Percentiles rank a stretch among this genome's conserved stretches.
These are phyloP conservation scores for Manihot esculenta DNA, from an alignment of 441 rosid species.

Conservation along the genomic window DNA sequence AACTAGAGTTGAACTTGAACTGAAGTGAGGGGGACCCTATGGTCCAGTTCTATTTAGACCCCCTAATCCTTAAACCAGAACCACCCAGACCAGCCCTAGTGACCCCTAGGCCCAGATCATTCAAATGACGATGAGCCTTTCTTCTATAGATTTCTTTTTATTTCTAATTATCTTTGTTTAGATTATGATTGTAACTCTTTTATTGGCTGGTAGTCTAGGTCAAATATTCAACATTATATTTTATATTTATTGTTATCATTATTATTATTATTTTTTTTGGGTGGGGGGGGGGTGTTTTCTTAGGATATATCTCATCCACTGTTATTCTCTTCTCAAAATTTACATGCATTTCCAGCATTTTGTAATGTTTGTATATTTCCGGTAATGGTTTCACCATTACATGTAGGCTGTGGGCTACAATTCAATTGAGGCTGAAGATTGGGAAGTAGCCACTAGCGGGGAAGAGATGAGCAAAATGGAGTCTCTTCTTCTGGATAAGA, in stretches of 20 bases:
- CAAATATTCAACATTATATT: neutral
- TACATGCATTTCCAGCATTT: neutral
- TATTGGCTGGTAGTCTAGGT: neutral
- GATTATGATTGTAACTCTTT: neutral
- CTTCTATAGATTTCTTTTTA: neutral
- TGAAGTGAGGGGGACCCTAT: too few relatives aligned
- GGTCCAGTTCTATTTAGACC: too few relatives aligned
- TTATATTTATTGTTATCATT: too few relatives aligned
- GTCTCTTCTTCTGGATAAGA: constrained; percentile 98
- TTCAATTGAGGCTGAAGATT: constrained; percentile 98
- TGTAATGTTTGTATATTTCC: constrained; percentile 1
- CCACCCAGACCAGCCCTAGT: too few relatives aligned
- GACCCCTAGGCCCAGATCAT: neutral
- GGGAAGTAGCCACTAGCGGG: constrained; percentile 94
- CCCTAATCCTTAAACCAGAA: too few relatives aligned
- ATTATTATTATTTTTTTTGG: neutral
- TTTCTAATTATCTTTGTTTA: neutral
- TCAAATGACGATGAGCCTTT: neutral
- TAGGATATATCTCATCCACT: too few relatives aligned
- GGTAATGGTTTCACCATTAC: constrained; percentile 10
- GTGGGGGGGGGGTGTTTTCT: too few relatives aligned
- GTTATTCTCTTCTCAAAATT: neutral
- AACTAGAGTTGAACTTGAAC: too few relatives aligned
- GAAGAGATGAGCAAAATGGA: constrained; percentile 99
- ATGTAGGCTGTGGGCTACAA: constrained; percentile 93